Base-by-base conservation (phyloP, 2,329 filamentous ascomycete species). In the Aureobasidium subglaciale region DNA sequence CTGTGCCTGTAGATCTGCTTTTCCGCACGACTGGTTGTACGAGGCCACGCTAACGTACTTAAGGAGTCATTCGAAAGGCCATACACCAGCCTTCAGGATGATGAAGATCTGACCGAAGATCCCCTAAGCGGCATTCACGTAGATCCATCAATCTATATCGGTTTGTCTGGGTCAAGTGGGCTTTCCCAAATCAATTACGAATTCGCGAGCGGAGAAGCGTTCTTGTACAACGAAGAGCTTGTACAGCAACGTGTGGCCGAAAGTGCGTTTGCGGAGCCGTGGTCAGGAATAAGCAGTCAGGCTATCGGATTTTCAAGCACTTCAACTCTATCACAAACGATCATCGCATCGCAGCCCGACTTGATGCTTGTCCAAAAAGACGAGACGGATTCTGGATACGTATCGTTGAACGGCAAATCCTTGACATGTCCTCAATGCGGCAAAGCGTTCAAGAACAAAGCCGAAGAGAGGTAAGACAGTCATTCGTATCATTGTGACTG, bases 401-500 rank as follows among this genome's bases (percentile, higher is more conserved):
- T n/a, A 9, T 54, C 50, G 6, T 25, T 40, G 30, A 37, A 45
- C 34, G 15, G 43, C 32, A 29, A 42, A 37, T 32, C 56, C 35
- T 24, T 55, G 22, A 9, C 41, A 16, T 41, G 50, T 30, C 34
- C 24, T n/a, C 27, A 48, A 41, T 41, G 50, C 29, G 32, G 32
- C 32, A 54, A 54, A 29, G 7, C 38, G 4, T 54, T 54, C 32
- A 57, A 53, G 57, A 57, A 45, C 42, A 45, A 35, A 11, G 56
- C 57, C 24, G 57, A 59, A 29, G 34, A 53, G 29, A 56, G 56
- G 40, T 32, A 5, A 60, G 40, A 38, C 57, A 48, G 2, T 42
- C 24, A n/a, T 29, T 3, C 8, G 27, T 15, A n/a, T 10, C 11
- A 11, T 34, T 9, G 24, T 49, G 3, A 11, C 15, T 5, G 22